Evolutionary conservation across 164 flowering plant genomes (phyloP), one percentile per base, ranked within the genome.

Genomic region (Echeveria elegans): DNA sequence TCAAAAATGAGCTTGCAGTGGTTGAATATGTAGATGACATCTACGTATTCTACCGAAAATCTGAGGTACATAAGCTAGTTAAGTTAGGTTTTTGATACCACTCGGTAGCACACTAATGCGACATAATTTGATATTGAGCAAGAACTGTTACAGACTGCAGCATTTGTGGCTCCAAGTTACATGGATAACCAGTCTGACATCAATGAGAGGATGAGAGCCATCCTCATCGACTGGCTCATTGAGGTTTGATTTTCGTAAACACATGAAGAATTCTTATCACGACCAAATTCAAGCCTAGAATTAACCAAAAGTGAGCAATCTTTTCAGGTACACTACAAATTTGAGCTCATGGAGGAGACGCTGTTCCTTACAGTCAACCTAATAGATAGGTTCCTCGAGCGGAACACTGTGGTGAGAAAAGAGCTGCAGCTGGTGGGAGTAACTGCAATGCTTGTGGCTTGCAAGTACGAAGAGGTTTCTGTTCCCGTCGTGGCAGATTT

Each of bases 401-500:
- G n/a, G 7, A 70, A 64, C 2, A 1, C 70, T 1, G 66, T 72
- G 14, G 69, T 34, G 0, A 74, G 82, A 60, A 79, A 77, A 73
- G 71, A 74, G 67, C 80, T 79, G 40, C 80, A 79, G 45, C 40
- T 79, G 43, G 80, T 79, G 18, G 82, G 82, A 0, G 63, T 79
- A 43, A 72, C 77, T 40, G 78, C 80, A 34, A 68, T 79, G 80
- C 78, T 79, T 10, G 31, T 79, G 8, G 82, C 82, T 7, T 74
- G 80, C 79, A 77, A 79, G 32, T 79, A 77, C 38, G 82, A 78
- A 37, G 81, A 78, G 48, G 81, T 76, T 29, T 73, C 74, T 8
- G 79, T 76, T 8, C 80, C 82, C 0, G 50, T 75, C 8, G 80
- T 77, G 65, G 75, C 72, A 5, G 80, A 79, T 62, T 65, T 79